These are phyloP conservation scores for Calonectria henricotiae DNA, from an alignment of 2,329 filamentous ascomycete genomes.

Conservation along the genomic window DNA sequence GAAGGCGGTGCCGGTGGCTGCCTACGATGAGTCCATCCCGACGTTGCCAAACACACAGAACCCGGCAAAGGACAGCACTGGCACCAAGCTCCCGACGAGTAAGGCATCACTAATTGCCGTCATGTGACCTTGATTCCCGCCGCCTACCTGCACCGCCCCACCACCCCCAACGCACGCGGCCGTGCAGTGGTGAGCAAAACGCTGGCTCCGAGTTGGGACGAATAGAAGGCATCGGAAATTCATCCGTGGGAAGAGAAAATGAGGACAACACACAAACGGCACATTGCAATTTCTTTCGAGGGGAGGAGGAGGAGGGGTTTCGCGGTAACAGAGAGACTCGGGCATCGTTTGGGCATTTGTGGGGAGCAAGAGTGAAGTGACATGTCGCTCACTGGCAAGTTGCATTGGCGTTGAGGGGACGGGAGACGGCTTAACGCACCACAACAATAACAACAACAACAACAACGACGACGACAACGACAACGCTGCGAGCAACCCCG, in stretches of 20 bases:
- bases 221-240: background rate
- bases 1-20: constrained; percentile 1
- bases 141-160: background rate
- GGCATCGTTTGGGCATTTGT: background rate
- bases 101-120: background rate
- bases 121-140: background rate
- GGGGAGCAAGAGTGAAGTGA: too few species aligned
- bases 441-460: too few species aligned
- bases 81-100: background rate
- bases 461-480: too few species aligned
- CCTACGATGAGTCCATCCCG: background rate
- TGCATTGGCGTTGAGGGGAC: background rate
- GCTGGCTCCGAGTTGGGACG: background rate
- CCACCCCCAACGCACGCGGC: background rate
- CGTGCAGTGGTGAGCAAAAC: background rate
- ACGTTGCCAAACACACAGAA: background rate
- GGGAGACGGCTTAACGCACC: background rate
- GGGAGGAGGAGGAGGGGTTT: too few species aligned
- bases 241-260: background rate
- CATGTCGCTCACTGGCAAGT: background rate
- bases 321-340: background rate
- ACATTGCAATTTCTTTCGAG: background rate
- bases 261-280: background rate
- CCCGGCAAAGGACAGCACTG: background rate
- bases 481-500: background rate